Evolutionary conservation across 208 protist species (phyloP), one percentile per base, ranked within the genome.

Genomic region (Leishmania mexicana): DNA sequence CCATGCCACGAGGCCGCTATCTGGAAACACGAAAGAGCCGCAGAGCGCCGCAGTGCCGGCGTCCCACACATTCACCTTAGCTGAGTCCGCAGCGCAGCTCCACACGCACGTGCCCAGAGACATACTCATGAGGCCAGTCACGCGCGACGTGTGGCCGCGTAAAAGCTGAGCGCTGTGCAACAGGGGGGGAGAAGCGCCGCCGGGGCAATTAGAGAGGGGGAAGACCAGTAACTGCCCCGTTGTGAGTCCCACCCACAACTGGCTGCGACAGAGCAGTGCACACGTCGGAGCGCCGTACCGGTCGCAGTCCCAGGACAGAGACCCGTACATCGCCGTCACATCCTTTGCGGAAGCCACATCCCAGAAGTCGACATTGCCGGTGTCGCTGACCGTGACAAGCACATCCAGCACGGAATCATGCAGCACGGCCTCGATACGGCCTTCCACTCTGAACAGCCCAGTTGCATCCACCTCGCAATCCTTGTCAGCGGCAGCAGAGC

Each of bases 291-390:
- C 65, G 1, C 89, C 88, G 76, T 88, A 81, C 38, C 54, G 65
- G 3, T 75, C 47, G 24, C 42, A 65, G 38, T 81, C 78, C 76
- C 88, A 92, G 4, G 78, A 68, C 1, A 88, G 85, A 38, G 87
- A 81, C 28, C 81, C 81, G 83, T 85, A 92, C 57, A 68, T 64
- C 31, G 80, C 57, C 19, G 92, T 93, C 24, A 83, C 87, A 68
- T 95, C 92, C 3, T 38, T 17, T n/a, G 75, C 84, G 3, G 38
- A 68, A 6, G 42, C 77, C 76, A 80, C 80, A 68, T 89, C 88
- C 92, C 92, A 95, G 54, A 93, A 85, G 60, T 95, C 92, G 0
- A 95, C 85, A 77, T 89, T 82, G 40, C 92, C 92, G 42, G 75
- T 76, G n/a, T 84, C 73, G 35, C 85, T 86, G 57, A 95, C 72